Percentiles rank a stretch among this genome's conserved stretches.
These are phyloP conservation scores for Blepharisma japonicum DNA, from an alignment of 73 alveolate species.

Conservation along the genomic window DNA sequence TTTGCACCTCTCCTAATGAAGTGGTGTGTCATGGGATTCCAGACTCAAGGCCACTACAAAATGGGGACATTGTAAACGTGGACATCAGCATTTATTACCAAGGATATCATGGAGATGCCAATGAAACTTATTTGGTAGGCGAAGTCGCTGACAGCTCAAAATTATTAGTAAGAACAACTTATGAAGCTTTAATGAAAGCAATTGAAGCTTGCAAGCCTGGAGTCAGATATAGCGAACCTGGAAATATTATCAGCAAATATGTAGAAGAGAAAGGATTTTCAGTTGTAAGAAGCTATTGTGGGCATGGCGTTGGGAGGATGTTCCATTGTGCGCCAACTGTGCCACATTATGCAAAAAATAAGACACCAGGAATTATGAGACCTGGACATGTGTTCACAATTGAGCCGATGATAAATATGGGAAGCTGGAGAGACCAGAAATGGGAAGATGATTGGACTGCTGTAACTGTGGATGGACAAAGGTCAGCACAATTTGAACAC, in stretches of 20 bases:
- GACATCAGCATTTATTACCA: constrained; percentile 85
- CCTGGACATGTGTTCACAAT: constrained; percentile 94
- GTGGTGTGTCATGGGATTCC: constrained; percentile 96
- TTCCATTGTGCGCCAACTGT: constrained; percentile 89
- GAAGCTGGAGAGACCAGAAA: constrained; percentile 76
- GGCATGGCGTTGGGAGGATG: constrained; percentile 91
- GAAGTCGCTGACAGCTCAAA: constrained; percentile 74
- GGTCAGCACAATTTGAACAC: constrained; percentile 60
- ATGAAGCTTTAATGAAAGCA: constrained; percentile 67
- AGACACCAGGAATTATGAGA: constrained; percentile 93
- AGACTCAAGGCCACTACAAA: constrained; percentile 80
- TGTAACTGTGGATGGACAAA: constrained; percentile 88
- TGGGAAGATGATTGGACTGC: constrained; percentile 97
- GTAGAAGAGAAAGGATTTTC: constrained; percentile 63
- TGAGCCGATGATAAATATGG: constrained; percentile 96
- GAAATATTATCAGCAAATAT: constrained; percentile 41
- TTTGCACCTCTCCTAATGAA: constrained; percentile 90
- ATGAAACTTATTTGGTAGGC: constrained; percentile 91
- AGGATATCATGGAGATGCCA: constrained; percentile 92
- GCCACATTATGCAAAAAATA: constrained; percentile 88
- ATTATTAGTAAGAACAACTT: constrained; percentile 70
- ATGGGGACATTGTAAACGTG: constrained; percentile 89
- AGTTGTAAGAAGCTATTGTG: constrained; percentile 79
- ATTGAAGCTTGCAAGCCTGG: constrained; percentile 85
- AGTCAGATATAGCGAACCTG: constrained; percentile 45